Evolutionary conservation across 768 basidiomycete species (phyloP).

Genomic region (Auriculariales sp.): DNA sequence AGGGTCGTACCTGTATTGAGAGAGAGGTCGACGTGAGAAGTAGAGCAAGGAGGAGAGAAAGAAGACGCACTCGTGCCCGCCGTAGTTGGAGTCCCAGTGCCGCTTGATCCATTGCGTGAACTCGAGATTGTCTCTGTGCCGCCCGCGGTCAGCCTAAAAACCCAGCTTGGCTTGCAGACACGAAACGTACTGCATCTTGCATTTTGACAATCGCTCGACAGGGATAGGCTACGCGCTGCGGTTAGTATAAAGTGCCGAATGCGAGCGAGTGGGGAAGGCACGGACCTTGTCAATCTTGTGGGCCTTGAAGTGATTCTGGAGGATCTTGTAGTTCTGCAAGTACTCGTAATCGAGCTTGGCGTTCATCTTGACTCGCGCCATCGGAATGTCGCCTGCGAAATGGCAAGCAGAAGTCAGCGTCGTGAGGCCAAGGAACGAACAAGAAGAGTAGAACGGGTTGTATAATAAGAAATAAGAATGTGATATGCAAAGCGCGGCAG

Average conservation of each 20-base stretch:
- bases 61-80: slow-evolving; percentile 65
- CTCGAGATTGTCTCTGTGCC: slow-evolving; percentile 82
- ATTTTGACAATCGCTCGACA: slow-evolving; percentile 28
- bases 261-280: not conserved
- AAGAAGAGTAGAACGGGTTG: not conserved
- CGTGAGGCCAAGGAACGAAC: not conserved
- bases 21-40: too few relatives aligned
- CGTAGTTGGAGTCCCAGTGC: slow-evolving; percentile 88
- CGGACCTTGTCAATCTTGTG: slow-evolving; percentile 30
- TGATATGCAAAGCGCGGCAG: not conserved
- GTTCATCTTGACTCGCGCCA: slow-evolving; percentile 87
- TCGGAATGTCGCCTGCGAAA: slow-evolving; percentile 74
- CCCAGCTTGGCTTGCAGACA: not conserved
- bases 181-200: slow-evolving; percentile 27
- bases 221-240: slow-evolving; percentile 39
- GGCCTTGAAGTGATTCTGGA: slow-evolving; percentile 28
- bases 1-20: too few relatives aligned
- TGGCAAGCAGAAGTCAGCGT: not conserved
- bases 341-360: slow-evolving; percentile 95
- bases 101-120: slow-evolving; percentile 96
- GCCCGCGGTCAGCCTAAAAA: slow-evolving; percentile 1
- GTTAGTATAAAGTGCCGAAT: slow-evolving; percentile 13
- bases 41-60: too few relatives aligned
- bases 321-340: slow-evolving; percentile 85
- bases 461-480: slow-evolving; percentile 4